Evolutionary conservation across 768 basidiomycete species (phyloP).

Genomic region (Sarcomyxa edulis): DNA sequence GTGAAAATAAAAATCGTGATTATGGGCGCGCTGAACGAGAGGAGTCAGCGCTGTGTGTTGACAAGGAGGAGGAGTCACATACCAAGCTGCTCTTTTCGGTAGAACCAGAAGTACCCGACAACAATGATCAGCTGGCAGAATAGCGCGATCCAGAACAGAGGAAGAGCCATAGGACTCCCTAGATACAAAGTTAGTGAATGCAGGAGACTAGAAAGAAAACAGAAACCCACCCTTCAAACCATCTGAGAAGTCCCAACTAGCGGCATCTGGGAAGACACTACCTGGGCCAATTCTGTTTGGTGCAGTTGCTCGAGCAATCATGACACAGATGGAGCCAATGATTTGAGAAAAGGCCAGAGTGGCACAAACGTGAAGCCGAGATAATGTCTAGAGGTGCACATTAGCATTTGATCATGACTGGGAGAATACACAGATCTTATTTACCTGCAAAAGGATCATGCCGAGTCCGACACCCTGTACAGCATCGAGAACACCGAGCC

Average conservation of each 20-base stretch:
- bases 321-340: slow-evolving; percentile 86
- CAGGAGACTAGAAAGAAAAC: slow-evolving; percentile 1
- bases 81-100: slow-evolving; percentile 91
- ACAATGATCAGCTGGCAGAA: slow-evolving; percentile 81
- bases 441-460: slow-evolving; percentile 80
- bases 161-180: slow-evolving; percentile 78
- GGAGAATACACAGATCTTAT: slow-evolving; percentile 15
- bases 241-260: slow-evolving; percentile 81
- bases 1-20: neutral
- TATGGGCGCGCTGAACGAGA: slow-evolving; percentile 7
- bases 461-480: slow-evolving; percentile 93
- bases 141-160: slow-evolving; percentile 86
- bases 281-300: slow-evolving; percentile 87
- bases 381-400: slow-evolving; percentile 55
- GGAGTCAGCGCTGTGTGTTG: neutral
- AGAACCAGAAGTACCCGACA: slow-evolving; percentile 94
- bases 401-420: neutral
- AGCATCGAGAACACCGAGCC: slow-evolving; percentile 93
- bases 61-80: slow-evolving; percentile 21
- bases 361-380: slow-evolving; percentile 90
- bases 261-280: slow-evolving; percentile 88
- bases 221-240: slow-evolving; percentile 48
- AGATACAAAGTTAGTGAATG: slow-evolving; percentile 1
- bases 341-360: slow-evolving; percentile 89
- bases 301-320: slow-evolving; percentile 88